Evolutionary conservation across 2,329 filamentous ascomycete genomes (phyloP).

Genomic region (Diplodia intermedia): DNA sequence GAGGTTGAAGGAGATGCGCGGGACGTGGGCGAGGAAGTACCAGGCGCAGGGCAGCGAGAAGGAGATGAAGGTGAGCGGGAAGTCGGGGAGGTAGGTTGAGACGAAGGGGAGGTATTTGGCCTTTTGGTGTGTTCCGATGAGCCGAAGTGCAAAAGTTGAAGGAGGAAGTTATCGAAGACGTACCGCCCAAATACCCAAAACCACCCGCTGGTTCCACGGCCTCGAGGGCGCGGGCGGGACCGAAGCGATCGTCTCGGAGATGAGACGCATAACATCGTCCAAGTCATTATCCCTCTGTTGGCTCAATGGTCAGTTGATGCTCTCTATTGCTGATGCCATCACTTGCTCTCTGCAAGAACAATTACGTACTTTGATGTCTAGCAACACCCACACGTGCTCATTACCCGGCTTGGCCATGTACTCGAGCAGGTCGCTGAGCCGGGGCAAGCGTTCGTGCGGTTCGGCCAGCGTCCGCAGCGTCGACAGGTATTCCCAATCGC

Average conservation of each 20-base stretch:
- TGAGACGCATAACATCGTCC: conserved; percentile 71
- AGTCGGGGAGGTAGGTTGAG: conserved; percentile 66
- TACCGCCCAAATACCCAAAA: conserved; percentile 84
- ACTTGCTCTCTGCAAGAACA: neutral
- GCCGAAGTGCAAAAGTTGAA: neutral
- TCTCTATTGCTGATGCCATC: neutral
- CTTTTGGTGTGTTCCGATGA: conserved; percentile 43
- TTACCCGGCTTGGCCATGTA: conserved; percentile 70
- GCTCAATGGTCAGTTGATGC: conserved; percentile 20
- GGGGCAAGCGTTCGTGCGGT: conserved; percentile 75
- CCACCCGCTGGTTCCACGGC: conserved; percentile 75
- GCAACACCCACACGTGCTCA: conserved; percentile 76
- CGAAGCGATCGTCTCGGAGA: conserved; percentile 68
- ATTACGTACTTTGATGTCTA: conserved; percentile 80
- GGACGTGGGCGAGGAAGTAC: conserved; percentile 69
- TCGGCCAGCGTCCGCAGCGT: conserved; percentile 70
- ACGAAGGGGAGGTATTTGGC: conserved; percentile 72
- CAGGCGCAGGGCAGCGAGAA: conserved; percentile 71
- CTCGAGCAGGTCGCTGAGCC: conserved; percentile 74
- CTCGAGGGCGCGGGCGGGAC: conserved; percentile 52
- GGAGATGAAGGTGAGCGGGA: conserved; percentile 71
- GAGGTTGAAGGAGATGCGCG: conserved; percentile 80
- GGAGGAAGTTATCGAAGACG: conserved; percentile 31
- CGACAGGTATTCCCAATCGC: conserved; percentile 75
- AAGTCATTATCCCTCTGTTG: conserved; percentile 71